Evolutionary conservation across 208 protist genomes (phyloP), one percentile per base, ranked within the genome.

Genomic region (Wallacemonas sp.): DNA sequence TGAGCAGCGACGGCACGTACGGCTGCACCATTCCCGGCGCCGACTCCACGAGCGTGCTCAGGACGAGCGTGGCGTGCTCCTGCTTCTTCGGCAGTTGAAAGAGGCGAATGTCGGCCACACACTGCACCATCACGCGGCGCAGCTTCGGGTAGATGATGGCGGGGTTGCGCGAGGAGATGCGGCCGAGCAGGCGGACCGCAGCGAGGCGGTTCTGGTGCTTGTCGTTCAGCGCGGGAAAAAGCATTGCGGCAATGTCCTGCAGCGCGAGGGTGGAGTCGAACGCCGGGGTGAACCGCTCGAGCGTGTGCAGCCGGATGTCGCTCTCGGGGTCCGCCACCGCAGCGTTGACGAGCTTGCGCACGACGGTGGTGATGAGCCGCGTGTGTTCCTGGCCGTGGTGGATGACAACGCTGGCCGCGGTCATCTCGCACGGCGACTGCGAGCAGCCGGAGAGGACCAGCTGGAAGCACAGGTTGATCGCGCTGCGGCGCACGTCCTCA

Each of bases 391-490:
- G 72, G 11, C 92, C 92, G 38, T 77, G 75, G 67, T 97, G 92
- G 32, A 94, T 48, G 46, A 97, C 75, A 38, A 87, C 79, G n/a
- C 86, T 84, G 25, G 79, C 74, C n/a, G 76, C 77, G 11, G 77
- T 87, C 45, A 65, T 63, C 65, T 74, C 77, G 70, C 92, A 95
- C 26, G 86, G 87, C 38, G 86, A 76, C 62, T 84, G 74, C 10
- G 72, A 64, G 76, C 92, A 97, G 46, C 92, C 89, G 20, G 87
- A 93, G 55, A 91, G 74, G 36, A 90, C 78, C 33, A 97, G 87
- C 67, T 92, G 87, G 74, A 97, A 94, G 76, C 92, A 95, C 36
- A 97, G 73, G 39, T 91, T 77, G 64, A 97, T 95, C 14, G 89
- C 88, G 49, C 81, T 74, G 48, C 89, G 92, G 1, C 92, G 92